Percentiles rank a stretch among this genome's conserved stretches.
phyloP scores from a whole-genome alignment of 805 yeast genomes.

The Kuraishia borneana region DNA sequence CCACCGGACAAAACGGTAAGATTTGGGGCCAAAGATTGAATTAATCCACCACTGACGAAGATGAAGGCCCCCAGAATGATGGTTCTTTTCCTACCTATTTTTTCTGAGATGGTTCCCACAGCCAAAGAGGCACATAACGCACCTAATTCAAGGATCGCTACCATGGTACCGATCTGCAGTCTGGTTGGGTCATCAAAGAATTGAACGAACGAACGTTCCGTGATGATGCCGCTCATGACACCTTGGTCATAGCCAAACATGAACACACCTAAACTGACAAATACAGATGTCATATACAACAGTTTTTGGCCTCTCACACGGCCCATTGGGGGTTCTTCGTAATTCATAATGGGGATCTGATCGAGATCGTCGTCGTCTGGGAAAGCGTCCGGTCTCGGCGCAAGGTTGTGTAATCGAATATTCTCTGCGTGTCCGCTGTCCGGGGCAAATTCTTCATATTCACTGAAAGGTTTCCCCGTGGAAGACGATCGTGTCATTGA shows the following conservation, averaged over 20 bases:
- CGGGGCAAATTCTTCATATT: not conserved
- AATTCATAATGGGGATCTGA: slow-evolving; percentile 8
- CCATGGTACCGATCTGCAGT: slow-evolving; percentile 69
- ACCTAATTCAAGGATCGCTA: slow-evolving; percentile 76
- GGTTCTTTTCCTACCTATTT: slow-evolving; percentile 66
- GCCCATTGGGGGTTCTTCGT: slow-evolving; percentile 7
- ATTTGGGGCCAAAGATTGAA: slow-evolving; percentile 52
- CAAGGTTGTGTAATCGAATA: not conserved
- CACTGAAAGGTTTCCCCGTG: not conserved
- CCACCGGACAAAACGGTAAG: slow-evolving; percentile 58
- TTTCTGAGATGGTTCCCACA: slow-evolving; percentile 69
- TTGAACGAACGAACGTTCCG: slow-evolving; percentile 53
- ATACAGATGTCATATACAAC: slow-evolving; percentile 14
- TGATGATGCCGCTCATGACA: slow-evolving; percentile 76
- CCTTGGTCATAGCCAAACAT: slow-evolving; percentile 64
- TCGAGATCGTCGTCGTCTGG: slow-evolving; percentile 7
- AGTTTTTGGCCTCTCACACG: slow-evolving; percentile 12
- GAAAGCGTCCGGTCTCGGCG: no score
- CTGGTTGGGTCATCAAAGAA: slow-evolving; percentile 66
- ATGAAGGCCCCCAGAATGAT: slow-evolving; percentile 66
- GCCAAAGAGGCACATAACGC: slow-evolving; percentile 64
- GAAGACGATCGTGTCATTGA: no score
- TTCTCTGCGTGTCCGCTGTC: not conserved
- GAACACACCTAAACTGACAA: slow-evolving; percentile 25
- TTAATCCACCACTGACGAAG: slow-evolving; percentile 63